These are phyloP conservation scores for Lignosus rhinocerotis DNA, from an alignment of 1,284 basidiomycete species.

Conservation along the genomic window DNA sequence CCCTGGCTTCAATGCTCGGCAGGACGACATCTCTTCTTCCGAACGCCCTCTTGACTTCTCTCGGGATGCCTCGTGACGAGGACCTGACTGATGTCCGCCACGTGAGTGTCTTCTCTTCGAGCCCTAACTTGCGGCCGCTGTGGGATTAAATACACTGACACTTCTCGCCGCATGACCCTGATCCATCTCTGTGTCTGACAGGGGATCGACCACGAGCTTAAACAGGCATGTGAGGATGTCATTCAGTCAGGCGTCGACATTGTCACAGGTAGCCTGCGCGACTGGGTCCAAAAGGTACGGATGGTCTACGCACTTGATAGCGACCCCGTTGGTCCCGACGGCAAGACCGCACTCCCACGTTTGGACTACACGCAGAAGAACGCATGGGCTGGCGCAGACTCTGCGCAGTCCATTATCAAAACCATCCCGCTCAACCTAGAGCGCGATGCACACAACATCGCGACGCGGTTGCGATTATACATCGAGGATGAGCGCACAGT, in stretches of 20 bases:
- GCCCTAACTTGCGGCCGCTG: slow-evolving; percentile 5
- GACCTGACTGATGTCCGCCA: slow-evolving; percentile 63
- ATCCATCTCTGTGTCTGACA: slow-evolving; percentile 32
- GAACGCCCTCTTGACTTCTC: slow-evolving; percentile 62
- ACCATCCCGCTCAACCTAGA: slow-evolving; percentile 54
- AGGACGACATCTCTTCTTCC: slow-evolving; percentile 74
- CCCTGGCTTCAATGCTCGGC: slow-evolving; percentile 71
- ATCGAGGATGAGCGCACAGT: slow-evolving; percentile 81
- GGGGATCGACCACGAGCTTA: slow-evolving; percentile 84
- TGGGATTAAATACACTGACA: slow-evolving; percentile 1
- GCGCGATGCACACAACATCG: slow-evolving; percentile 55
- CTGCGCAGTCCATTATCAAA: slow-evolving; percentile 51
- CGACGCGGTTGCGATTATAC: slow-evolving; percentile 66
- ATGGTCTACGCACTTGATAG: slow-evolving; percentile 29
- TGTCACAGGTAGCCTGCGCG: slow-evolving; percentile 53
- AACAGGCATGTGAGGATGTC: slow-evolving; percentile 78
- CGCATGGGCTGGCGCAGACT: slow-evolving; percentile 47
- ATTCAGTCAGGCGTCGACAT: slow-evolving; percentile 64
- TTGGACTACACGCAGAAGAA: slow-evolving; percentile 19
- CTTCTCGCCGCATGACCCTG: slow-evolving; percentile 6
- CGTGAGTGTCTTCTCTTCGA: slow-evolving; percentile 41
- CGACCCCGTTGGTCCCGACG: slow-evolving; percentile 22
- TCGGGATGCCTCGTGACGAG: slow-evolving; percentile 63
- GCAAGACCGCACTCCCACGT: slow-evolving; percentile 23
- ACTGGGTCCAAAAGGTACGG: slow-evolving; percentile 58